Evolutionary conservation across 1,284 basidiomycete genomes (phyloP).

Genomic region (Pascua sp.): DNA sequence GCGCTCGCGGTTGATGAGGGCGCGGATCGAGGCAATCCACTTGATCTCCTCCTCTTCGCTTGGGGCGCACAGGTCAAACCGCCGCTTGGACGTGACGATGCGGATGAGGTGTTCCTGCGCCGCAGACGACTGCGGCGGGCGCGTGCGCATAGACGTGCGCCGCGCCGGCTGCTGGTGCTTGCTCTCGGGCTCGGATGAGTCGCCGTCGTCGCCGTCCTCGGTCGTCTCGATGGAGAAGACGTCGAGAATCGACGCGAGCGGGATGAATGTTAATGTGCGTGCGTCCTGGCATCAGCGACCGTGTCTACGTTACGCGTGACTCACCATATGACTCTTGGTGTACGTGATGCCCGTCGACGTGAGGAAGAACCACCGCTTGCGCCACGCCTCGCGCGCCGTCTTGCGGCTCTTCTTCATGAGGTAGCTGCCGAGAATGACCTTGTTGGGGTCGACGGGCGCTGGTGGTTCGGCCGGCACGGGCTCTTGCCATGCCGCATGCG

Average conservation of each 20-base stretch:
- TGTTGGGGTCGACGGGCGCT: constrained; percentile 58
- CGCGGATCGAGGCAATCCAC: constrained; percentile 91
- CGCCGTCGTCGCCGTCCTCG: constrained; percentile 19
- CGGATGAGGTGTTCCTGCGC: constrained; percentile 71
- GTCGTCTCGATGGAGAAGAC: constrained; percentile 63
- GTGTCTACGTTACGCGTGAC: constrained; percentile 13
- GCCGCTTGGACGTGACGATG: constrained; percentile 90
- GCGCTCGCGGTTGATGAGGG: constrained; percentile 60
- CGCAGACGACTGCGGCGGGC: neutral
- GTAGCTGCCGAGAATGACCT: constrained; percentile 80
- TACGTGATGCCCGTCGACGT: constrained; percentile 77
- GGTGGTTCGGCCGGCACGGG: neutral
- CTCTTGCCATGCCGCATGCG: constrained; percentile 18
- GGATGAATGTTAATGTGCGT: constrained; percentile 79
- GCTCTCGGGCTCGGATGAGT: constrained; percentile 4
- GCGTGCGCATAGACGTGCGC: constrained; percentile 2
- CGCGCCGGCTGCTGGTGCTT: neutral
- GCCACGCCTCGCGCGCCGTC: constrained; percentile 86
- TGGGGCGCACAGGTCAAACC: constrained; percentile 85
- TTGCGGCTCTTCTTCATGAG: constrained; percentile 85
- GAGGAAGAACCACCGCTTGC: constrained; percentile 88
- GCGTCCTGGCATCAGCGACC: constrained; percentile 60
- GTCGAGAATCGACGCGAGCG: constrained; percentile 80
- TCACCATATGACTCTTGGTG: constrained; percentile 81
- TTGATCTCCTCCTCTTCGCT: constrained; percentile 97